Conservation (phyloP, 2,329 filamentous ascomycete species). For the Fusarium longipes region DNA sequence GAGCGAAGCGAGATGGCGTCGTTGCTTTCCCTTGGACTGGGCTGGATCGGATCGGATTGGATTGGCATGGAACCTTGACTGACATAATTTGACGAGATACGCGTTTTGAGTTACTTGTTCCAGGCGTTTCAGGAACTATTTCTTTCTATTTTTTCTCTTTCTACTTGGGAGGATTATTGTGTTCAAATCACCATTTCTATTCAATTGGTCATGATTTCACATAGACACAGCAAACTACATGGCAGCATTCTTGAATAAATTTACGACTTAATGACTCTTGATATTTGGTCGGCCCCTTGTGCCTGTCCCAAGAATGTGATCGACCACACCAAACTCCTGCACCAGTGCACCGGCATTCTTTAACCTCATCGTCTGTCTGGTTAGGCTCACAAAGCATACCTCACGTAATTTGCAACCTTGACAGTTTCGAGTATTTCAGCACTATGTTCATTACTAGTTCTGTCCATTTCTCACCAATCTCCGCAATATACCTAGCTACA, state of each 20-base stretch:
- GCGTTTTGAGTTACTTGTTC: conserved; percentile 19
- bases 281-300: background rate
- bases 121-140: conserved; percentile 40
- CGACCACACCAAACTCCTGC: background rate
- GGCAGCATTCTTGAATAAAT: conserved; percentile 33
- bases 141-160: background rate
- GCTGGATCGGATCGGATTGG: background rate
- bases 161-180: conserved; percentile 14
- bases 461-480: conserved; percentile 41
- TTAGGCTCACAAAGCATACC: conserved; percentile 10
- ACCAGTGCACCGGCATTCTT: conserved; percentile 3
- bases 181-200: conserved; percentile 1
- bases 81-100: conserved; percentile 17
- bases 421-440: conserved; percentile 26
- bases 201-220: conserved; percentile 6
- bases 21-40: background rate
- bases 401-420: background rate
- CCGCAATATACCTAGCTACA: conserved; percentile 39
- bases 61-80: background rate
- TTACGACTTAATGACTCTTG: conserved; percentile 36
- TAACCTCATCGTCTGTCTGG: background rate
- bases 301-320: conserved; percentile 23
- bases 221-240: conserved; percentile 15
- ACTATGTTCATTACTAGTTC: conserved; percentile 50
- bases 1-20: conserved; percentile 10